Evolutionary conservation across 2,329 filamentous ascomycete species (phyloP).

Genomic region (Thelonectria rubi): DNA sequence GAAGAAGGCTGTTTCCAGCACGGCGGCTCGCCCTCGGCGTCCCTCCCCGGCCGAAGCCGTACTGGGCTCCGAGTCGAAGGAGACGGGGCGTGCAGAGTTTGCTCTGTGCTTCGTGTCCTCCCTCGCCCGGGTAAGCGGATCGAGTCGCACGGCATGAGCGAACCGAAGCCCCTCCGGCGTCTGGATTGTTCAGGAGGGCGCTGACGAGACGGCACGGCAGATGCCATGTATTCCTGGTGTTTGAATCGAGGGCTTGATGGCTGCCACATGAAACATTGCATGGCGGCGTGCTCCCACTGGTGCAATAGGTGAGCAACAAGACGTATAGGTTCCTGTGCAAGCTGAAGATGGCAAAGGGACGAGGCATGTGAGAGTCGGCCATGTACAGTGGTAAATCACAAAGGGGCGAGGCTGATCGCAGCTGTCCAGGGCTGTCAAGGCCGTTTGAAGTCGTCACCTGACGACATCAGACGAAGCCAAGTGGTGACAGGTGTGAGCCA

Average conservation of each 20-base stretch:
- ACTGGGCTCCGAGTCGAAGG: too few relatives aligned
- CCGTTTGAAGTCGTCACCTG: too few relatives aligned
- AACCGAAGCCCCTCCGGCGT: not conserved
- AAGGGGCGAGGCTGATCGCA: too few relatives aligned
- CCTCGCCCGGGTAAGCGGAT: slow-evolving; percentile 7
- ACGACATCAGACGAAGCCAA: not conserved
- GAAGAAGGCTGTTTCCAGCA: not conserved
- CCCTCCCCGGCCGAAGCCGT: not conserved
- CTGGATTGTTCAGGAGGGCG: slow-evolving; percentile 7
- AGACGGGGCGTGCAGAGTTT: not conserved
- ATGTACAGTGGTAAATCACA: too few relatives aligned
- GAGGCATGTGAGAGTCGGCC: too few relatives aligned
- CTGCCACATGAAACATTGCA: not conserved
- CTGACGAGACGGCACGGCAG: slow-evolving; percentile 9
- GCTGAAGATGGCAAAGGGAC: not conserved
- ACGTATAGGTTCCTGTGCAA: not conserved
- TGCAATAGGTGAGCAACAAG: not conserved
- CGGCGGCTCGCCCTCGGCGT: not conserved
- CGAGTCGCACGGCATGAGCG: slow-evolving; percentile 11
- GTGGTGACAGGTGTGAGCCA: not conserved
- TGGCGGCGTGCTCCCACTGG: not conserved
- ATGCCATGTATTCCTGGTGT: not conserved
- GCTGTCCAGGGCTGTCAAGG: too few relatives aligned
- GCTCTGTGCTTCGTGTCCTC: slow-evolving; percentile 8
- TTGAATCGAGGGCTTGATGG: slow-evolving; percentile 6